Percentiles rank a stretch among this genome's conserved stretches.
These are phyloP conservation scores for Kwoniella europaea DNA, from an alignment of 768 basidiomycete genomes.

Conservation along the genomic window DNA sequence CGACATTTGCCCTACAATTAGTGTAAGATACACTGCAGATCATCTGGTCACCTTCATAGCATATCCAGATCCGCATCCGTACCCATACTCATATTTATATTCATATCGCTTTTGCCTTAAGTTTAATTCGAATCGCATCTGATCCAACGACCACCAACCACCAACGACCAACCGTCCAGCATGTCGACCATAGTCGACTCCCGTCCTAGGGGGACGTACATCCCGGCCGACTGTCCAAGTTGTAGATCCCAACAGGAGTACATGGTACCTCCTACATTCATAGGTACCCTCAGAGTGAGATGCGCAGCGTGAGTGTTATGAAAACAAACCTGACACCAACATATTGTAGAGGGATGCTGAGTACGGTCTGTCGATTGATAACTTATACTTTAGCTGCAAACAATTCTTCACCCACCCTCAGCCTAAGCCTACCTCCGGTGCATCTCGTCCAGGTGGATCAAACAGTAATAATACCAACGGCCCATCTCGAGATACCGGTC, in stretches of 20 bases:
- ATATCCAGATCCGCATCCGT: no score
- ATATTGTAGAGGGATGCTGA: no score
- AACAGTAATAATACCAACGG: neutral
- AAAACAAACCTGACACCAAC: neutral
- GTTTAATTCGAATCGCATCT: no score
- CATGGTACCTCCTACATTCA: slow-evolving; percentile 54
- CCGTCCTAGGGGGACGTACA: slow-evolving; percentile 51
- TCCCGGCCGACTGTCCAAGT: slow-evolving; percentile 52
- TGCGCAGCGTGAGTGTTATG: slow-evolving; percentile 44
- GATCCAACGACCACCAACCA: neutral
- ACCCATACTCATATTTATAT: no score
- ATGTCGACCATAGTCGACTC: slow-evolving; percentile 58
- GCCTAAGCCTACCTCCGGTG: slow-evolving; percentile 41
- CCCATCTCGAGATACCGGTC: slow-evolving; percentile 8
- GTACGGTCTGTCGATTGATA: no score
- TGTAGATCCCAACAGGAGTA: slow-evolving; percentile 53
- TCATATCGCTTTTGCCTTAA: no score
- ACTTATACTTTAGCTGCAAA: slow-evolving; percentile 37
- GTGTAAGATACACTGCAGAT: no score
- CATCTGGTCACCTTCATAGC: no score
- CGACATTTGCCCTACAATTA: no score
- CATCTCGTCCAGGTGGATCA: slow-evolving; percentile 6
- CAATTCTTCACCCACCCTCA: slow-evolving; percentile 51
- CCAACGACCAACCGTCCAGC: neutral
- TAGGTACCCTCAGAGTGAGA: slow-evolving; percentile 51